Conservation (phyloP, 495 filamentous ascomycete species). For the Podospora sp. region DNA sequence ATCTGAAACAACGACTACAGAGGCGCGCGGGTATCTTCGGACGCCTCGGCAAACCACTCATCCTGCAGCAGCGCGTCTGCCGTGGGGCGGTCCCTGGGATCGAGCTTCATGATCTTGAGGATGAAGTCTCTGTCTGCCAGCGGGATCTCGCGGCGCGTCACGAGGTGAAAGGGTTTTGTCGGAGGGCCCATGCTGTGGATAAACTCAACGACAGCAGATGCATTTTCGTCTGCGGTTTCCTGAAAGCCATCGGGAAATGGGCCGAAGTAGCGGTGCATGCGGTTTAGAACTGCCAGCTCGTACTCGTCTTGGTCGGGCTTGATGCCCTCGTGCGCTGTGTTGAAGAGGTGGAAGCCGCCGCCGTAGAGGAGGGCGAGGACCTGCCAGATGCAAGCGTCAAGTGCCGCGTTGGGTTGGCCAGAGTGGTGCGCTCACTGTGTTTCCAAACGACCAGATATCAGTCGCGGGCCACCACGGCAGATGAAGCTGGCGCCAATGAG, state of each 20-base stretch:
- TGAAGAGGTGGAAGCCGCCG: constrained; percentile 47
- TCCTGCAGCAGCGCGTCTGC: constrained; percentile 24
- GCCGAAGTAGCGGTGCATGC: constrained; percentile 46
- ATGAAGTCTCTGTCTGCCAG: constrained; percentile 20
- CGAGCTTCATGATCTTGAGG: constrained; percentile 25
- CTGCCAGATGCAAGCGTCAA: too few relatives aligned
- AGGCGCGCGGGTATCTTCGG: constrained; percentile 22
- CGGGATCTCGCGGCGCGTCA: constrained; percentile 14
- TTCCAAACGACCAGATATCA: constrained; percentile 52
- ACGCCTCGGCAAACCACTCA: constrained; percentile 26
- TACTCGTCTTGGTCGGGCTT: constrained; percentile 43
- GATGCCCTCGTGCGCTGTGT: constrained; percentile 38
- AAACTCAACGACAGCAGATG: constrained; percentile 27
- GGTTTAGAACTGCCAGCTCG: constrained; percentile 44
- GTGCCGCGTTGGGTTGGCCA: too few relatives aligned
- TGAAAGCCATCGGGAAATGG: constrained; percentile 45
- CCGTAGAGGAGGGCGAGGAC: constrained; percentile 48
- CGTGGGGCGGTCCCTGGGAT: constrained; percentile 25
- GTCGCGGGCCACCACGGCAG: constrained; percentile 42
- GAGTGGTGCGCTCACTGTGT: too few relatives aligned
- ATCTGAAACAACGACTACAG: too few relatives aligned
- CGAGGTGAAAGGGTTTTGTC: constrained; percentile 23
- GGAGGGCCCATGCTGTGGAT: constrained; percentile 30
- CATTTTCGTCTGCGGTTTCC: constrained; percentile 32
- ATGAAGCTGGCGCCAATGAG: constrained; percentile 41